Base-by-base conservation (phyloP, 345 rosid genomes). In the Aquilaria yunnanensis region DNA sequence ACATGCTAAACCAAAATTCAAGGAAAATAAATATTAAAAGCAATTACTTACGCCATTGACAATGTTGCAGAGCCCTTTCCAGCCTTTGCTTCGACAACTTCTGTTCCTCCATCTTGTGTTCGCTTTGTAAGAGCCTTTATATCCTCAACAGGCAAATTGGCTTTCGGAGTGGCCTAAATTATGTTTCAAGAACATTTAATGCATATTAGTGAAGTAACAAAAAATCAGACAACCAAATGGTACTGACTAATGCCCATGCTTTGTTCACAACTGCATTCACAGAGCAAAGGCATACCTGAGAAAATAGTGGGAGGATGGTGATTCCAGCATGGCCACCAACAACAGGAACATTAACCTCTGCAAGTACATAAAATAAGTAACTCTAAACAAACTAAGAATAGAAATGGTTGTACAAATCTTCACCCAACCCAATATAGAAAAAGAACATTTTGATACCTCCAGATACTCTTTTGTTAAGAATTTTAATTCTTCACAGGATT, bases 41-140 rank as follows among this genome's bases (percentile, higher is more conserved):
- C 9, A 58, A 65, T 47, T 54, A 80, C 96, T 80, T 82, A 90
- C 96, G 96, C 97, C 96, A 90, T 85, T 54, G 96, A 90, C 67
- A 85, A 73, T 32, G 93, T 90, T 13, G 97, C 93, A 46, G 96
- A 90, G 69, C 96, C 97, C 74, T 88, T 88, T 73, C 93, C 97
- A 71, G 93, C 96, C 84, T 88, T 90, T 11, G 93, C 97, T 71
- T 90, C 89, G 60, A 84, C 96, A 56, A 90, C 96, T 67, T 90
- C 85, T n/a, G 96, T 90, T 54, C 96, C 97, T 68, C 96, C 92
- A 60, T 88, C 96, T 77, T 90, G 97, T 0, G 90, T 88, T 67
- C 96, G 71, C 79, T 88, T 90, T 32, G 96, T 90, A 51, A 90
- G 93, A 55, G 87, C 90, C 54, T 32, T 60, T 59, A 88, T 78